Base-by-base conservation (phyloP, 1,139 yeast genomes). In the Yamadazyma membranifaciens region DNA sequence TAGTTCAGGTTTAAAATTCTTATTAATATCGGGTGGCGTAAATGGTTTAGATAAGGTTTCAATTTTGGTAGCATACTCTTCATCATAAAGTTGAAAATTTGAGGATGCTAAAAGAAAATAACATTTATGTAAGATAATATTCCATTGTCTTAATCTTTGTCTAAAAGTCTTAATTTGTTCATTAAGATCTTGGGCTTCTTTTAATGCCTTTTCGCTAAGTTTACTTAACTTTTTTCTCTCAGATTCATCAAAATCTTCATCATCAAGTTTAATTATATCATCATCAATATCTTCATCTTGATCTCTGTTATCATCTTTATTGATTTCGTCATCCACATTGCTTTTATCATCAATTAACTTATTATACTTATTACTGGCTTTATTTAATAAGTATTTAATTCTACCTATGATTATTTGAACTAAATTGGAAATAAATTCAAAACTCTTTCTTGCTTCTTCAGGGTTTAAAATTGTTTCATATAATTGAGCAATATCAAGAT, bases 51-150 rank as follows among this genome's bases (percentile, higher is more conserved):
- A 32, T 11, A n/a, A 33, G 9, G 17, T 34, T 1, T 3, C 9
- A 10, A 67, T 61, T 35, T 63, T 59, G 9, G 50, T 43, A 32
- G 52, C 57, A 37, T 67, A 69, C 56, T 72, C 78, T 11, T 66
- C 67, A 46, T 76, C 73, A 48, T 79, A 71, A 32, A 71, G 60
- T 52, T 85, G 89, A 51, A 79, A 91, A 57, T 86, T 81, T 0
- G 89, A 83, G 0, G 96, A 84, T 0, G 89, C 98, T 31, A 86
- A 67, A 48, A 88, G 78, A 56, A 89, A 91, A 54, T 78, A 83
- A 37, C 84, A 75, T 41, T 89, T 81, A 57, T 91, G 97, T 16
- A 86, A 63, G 11, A 79, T 57, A 38, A 88, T 85, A 38, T 71
- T 57, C 78, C 85, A 80, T 12, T 61, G 53, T 42, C 80, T 60